A percentile compares a stretch with the other conserved stretches of the same genome.
Conservation (phyloP, 2,329 filamentous ascomycete species). For the Penicillium palitans region DNA sequence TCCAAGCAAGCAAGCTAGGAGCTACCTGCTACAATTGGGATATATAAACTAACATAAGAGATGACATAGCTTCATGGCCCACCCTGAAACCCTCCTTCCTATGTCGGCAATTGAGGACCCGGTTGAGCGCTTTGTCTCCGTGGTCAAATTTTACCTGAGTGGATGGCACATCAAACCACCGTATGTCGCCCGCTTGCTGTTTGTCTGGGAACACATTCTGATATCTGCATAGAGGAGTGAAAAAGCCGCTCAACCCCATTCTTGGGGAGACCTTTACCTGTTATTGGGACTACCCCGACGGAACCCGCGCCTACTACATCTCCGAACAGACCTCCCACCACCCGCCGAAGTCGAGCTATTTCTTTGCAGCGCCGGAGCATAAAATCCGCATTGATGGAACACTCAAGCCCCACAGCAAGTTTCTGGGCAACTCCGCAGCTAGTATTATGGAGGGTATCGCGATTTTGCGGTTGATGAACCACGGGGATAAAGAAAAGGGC, state of each 20-base stretch:
- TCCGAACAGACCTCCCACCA: constrained; percentile 98
- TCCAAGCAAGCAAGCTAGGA: not conserved
- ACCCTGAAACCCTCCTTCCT: constrained; percentile 89
- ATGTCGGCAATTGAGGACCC: constrained; percentile 89
- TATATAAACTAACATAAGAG: not conserved
- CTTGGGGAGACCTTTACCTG: constrained; percentile 92
- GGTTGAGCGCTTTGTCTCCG: constrained; percentile 82
- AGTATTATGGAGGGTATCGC: constrained; percentile 98
- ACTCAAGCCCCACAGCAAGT: constrained; percentile 90
- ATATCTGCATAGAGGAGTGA: constrained; percentile 70
- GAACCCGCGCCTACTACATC: constrained; percentile 89
- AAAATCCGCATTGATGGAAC: constrained; percentile 94
- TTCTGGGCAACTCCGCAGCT: constrained; percentile 93
- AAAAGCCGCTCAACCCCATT: constrained; percentile 96
- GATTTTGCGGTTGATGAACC: constrained; percentile 77
- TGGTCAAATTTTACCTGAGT: constrained; percentile 97
- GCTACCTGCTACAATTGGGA: not conserved
- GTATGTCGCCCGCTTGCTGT: constrained; percentile 55
- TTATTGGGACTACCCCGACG: constrained; percentile 89
- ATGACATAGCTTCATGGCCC: constrained; percentile 86
- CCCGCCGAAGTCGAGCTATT: constrained; percentile 97
- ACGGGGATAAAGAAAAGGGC: constrained; percentile 63
- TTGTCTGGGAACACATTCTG: not conserved
- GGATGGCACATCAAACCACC: constrained; percentile 98
- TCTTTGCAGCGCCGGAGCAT: constrained; percentile 94